Percentiles rank a stretch among this genome's conserved stretches.
phyloP scores from a whole-genome alignment of 257 asterid species.

The Linderniella brevidens region DNA sequence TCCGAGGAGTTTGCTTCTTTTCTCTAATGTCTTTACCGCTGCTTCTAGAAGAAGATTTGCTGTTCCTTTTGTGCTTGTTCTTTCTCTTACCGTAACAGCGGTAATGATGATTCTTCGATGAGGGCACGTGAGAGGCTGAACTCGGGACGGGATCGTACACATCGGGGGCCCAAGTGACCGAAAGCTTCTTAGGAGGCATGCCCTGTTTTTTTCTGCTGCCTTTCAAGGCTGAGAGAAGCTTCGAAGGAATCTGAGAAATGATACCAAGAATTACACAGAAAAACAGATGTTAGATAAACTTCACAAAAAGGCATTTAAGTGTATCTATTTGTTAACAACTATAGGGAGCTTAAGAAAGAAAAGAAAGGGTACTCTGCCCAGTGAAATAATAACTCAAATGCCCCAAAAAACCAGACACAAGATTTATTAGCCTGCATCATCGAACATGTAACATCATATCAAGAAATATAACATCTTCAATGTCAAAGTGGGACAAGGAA shows the following conservation, averaged over 20 bases:
- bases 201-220: slow-evolving; percentile 89
- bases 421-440: slow-evolving; percentile 5
- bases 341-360: background rate
- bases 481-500: too few species aligned
- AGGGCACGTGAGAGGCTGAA: slow-evolving; percentile 63
- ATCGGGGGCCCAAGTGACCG: slow-evolving; percentile 81
- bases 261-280: slow-evolving; percentile 11
- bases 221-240: slow-evolving; percentile 81
- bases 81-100: slow-evolving; percentile 47
- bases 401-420: slow-evolving; percentile 1
- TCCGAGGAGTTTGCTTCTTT: slow-evolving; percentile 65
- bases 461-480: too few species aligned
- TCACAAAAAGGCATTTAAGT: background rate
- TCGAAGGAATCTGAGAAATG: slow-evolving; percentile 37
- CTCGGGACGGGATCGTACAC: slow-evolving; percentile 92
- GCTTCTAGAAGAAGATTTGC: slow-evolving; percentile 53
- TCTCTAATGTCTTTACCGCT: slow-evolving; percentile 27
- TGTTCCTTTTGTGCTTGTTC: slow-evolving; percentile 49
- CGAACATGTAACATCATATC: background rate
- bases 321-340: background rate
- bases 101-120: slow-evolving; percentile 23
- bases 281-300: background rate
- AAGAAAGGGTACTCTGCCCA: slow-evolving; percentile 1
- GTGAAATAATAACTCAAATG: slow-evolving; percentile 7
- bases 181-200: slow-evolving; percentile 29